phyloP scores from a whole-genome alignment of 345 rosid species.

The Geranium rotundifolium region DNA sequence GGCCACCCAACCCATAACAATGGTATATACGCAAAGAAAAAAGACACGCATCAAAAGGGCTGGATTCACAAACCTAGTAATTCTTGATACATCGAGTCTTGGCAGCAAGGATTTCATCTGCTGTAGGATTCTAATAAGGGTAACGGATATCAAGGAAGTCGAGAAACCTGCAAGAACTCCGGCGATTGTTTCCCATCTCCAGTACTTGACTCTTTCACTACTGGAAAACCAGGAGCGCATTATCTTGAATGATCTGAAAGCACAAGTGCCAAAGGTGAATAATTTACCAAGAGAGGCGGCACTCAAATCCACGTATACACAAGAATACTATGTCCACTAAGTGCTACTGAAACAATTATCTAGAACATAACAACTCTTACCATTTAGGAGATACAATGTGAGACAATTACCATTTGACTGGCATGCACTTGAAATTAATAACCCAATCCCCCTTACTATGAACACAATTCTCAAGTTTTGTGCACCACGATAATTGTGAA shows the following conservation, averaged over 20 bases:
- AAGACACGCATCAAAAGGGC: constrained; percentile 39
- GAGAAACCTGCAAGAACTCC: constrained; percentile 49
- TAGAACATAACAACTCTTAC: too few species aligned
- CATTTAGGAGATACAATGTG: too few species aligned
- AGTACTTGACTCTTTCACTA: constrained; percentile 26
- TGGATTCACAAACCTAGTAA: constrained; percentile 7
- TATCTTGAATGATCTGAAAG: constrained; percentile 31
- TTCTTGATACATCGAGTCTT: constrained; percentile 4
- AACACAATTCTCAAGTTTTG: too few species aligned
- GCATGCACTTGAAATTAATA: too few species aligned
- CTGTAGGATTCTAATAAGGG: constrained; percentile 25
- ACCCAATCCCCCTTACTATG: too few species aligned
- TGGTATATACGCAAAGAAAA: constrained; percentile 45
- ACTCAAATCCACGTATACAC: not conserved
- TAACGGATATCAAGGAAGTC: constrained; percentile 43
- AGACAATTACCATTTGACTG: too few species aligned
- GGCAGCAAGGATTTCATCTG: constrained; percentile 30
- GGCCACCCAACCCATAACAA: constrained; percentile 51
- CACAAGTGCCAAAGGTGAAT: not conserved
- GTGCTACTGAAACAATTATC: too few species aligned
- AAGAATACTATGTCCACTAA: not conserved
- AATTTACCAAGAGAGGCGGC: too few species aligned
- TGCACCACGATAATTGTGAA: too few species aligned
- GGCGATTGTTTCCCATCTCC: constrained; percentile 39
- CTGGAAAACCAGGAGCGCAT: constrained; percentile 24